These are phyloP conservation scores for Actinomortierella wolfii DNA, from an alignment of 371 early-diverging fungal genomes.

Conservation along the genomic window DNA sequence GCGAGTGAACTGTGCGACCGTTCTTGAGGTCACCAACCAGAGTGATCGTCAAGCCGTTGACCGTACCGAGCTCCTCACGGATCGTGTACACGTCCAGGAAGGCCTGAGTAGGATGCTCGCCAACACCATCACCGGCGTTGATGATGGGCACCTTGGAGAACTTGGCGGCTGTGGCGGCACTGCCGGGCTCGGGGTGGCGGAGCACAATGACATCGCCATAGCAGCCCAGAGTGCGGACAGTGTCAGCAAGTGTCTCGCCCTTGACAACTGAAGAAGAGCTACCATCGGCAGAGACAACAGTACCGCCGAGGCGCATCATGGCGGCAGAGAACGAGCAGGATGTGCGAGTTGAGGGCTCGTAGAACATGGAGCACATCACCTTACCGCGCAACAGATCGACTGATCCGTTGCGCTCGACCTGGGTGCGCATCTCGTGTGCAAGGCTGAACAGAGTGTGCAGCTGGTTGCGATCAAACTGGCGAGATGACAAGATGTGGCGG, in stretches of 20 bases:
- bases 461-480: constrained; percentile 90
- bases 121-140: constrained; percentile 96
- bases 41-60: constrained; percentile 94
- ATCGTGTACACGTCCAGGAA: constrained; percentile 93
- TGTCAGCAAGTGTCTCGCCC: constrained; percentile 94
- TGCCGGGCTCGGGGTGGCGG: constrained; percentile 93
- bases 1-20: constrained; percentile 96
- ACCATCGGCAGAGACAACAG: constrained; percentile 83
- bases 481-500: constrained; percentile 87
- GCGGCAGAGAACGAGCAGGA: constrained; percentile 93
- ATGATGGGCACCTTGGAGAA: constrained; percentile 91
- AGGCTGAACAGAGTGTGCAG: constrained; percentile 93
- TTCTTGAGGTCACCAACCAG: constrained; percentile 96
- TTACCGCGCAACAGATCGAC: constrained; percentile 87
- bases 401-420: constrained; percentile 87
- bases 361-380: constrained; percentile 94
- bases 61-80: constrained; percentile 90
- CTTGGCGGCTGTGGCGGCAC: constrained; percentile 84
- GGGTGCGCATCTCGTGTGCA: constrained; percentile 95
- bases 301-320: constrained; percentile 92
- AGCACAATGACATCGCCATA: constrained; percentile 93
- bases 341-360: constrained; percentile 96
- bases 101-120: constrained; percentile 98
- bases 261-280: constrained; percentile 89
- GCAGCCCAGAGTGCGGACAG: constrained; percentile 90